Evolutionary conservation across 2,329 filamentous ascomycete genomes (phyloP), one percentile per base, ranked within the genome.

Genomic region (Fusarium subtropicale): DNA sequence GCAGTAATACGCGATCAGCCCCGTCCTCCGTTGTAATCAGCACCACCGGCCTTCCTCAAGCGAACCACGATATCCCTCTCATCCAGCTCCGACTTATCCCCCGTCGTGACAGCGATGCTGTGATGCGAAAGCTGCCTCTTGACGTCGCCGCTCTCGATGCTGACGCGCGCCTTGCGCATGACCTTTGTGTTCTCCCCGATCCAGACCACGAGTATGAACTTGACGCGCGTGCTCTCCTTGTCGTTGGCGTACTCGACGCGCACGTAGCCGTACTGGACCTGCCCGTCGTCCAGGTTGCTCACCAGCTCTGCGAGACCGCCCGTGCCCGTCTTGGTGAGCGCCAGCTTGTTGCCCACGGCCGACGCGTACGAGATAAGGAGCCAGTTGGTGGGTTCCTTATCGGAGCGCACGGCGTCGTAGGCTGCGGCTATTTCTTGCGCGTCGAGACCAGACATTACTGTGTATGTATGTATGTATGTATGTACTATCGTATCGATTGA

Each of bases 211-310:
- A 92, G 83, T 50, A 82, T 85, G 76, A 92, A 92, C 81, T 92
- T 92, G 75, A 91, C 86, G 38, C 90, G 83, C 75, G 82, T 89
- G 79, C 84, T 88, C 82, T 92, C 90, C 69, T 87, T 87, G 78
- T 92, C 90, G 81, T 91, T 92, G 76, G 89, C 89, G 78, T 92
- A 88, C 81, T 91, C 88, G 77, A 90, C 81, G 31, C 88, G 86
- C 71, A 83, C 86, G 80, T 91, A 91, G 57, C 83, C 89, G 81
- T 91, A 91, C 77, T 90, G 87, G 57, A 89, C 89, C 79, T 90
- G 84, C 36, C 76, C 74, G 74, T 88, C 83, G 76, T 89, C 88
- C 13, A 92, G 81, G 66, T 82, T 79, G 33, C 74, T 74, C n/a
- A 83, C 81, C 65, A 91, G 82, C 80, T 91, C 89, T 11, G 79